Evolutionary conservation across 345 rosid species (phyloP), one percentile per base, ranked within the genome.

Genomic region (Corchorus olitorius): DNA sequence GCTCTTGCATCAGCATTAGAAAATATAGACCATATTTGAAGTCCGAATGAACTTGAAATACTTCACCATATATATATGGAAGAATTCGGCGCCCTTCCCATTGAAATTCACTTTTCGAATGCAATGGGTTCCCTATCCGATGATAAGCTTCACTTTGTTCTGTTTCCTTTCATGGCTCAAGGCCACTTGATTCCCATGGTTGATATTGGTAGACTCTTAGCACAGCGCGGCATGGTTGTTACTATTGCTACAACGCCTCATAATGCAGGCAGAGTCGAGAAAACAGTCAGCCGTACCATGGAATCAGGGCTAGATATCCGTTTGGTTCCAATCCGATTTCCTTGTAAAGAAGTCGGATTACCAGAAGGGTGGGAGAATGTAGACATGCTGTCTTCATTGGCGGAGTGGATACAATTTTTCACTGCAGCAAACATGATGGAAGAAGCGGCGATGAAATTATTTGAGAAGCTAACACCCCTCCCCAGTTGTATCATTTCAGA

Each of bases 161-260:
- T 87, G 35, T 80, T 89, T 34, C 93, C 93, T 34, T 89, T 86
- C 74, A 86, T 88, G 86, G 85, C 91, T 68, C 87, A 73, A 37
- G 89, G 93, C 66, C 91, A 89, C 69, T 74, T 86, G 73, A 84
- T 91, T 49, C 92, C 92, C 13, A 78, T 87, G 78, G 74, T 84
- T 0, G 91, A 87, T 75, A 81, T 89, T 0, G 84, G 88, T n/a
- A 81, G 81, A 74, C 81, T 89, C 68, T 65, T 89, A 50, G 87
- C 95, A 9, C 75, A 58, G 56, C 87, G 75, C 0, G 83, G 80
- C 16, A 82, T 85, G 55, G 77, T 62, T 3, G 60, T 87, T 61
- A 87, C 88, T 9, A 78, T 89, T 58, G 73, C 89, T 70, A 86
- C 93, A 0, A 89, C 89, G 3, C 82, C 87, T 16, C 76, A 43